Evolutionary conservation across 352 stramenopile genomes (phyloP).

Genomic region (Globisporangium ultimum): DNA sequence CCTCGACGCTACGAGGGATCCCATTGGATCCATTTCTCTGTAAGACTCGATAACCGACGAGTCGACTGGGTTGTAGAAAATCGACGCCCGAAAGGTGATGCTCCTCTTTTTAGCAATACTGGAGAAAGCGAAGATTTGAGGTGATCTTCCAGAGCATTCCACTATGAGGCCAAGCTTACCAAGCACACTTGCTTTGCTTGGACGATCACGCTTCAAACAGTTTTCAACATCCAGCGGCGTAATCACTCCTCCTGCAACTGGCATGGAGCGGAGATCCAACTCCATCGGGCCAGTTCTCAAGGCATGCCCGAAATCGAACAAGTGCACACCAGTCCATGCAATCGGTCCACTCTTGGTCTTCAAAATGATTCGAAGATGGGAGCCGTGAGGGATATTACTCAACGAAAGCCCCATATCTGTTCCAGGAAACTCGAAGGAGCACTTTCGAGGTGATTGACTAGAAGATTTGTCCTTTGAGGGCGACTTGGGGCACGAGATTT

Average conservation of each 20-base stretch:
- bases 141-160: conserved; percentile 34
- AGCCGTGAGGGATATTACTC: conserved; percentile 71
- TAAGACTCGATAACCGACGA: neutral
- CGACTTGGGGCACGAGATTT: conserved; percentile 7
- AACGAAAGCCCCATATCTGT: conserved; percentile 30
- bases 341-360: conserved; percentile 33
- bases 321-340: conserved; percentile 67
- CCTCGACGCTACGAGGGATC: conserved; percentile 31
- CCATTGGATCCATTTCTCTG: conserved; percentile 14
- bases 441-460: conserved; percentile 7
- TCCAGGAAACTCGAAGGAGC: conserved; percentile 2
- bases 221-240: conserved; percentile 77
- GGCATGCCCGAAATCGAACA: conserved; percentile 82
- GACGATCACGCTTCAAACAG: conserved; percentile 36
- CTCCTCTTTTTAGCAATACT: conserved; percentile 45
- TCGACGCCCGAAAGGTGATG: conserved; percentile 66
- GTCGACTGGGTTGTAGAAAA: conserved; percentile 44
- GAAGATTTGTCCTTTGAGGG: conserved; percentile 21
- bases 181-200: conserved; percentile 28
- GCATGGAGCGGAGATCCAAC: conserved; percentile 26
- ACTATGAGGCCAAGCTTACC: conserved; percentile 44
- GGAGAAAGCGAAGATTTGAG: conserved; percentile 58
- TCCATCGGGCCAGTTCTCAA: conserved; percentile 44
- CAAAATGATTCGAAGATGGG: conserved; percentile 63
- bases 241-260: conserved; percentile 25